Base-by-base conservation (phyloP, 257 asterid genomes). In the Solanum piurae region DNA sequence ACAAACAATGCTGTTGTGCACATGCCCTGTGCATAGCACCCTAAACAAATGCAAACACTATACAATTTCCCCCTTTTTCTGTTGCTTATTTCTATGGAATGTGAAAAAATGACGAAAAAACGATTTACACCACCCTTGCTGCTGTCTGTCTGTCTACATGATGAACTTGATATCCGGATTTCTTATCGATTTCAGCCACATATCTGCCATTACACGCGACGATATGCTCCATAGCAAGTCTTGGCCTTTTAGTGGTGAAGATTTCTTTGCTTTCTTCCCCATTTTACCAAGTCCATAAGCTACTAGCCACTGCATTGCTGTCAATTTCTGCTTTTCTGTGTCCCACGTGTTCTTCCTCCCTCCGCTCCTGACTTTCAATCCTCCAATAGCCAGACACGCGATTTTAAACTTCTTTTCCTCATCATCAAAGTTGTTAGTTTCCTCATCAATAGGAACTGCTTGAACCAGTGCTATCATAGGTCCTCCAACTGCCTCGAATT, bases 101-200 rank as follows among this genome's bases (percentile, higher is more conserved):
- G 9, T n/a, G 84, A 23, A 46, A 44, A 13, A 44, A 80, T 31
- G 29, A 31, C 21, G 64, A 33, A 21, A 49, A 79, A 31, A 29
- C 9, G 21, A 80, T 44, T 5, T 44, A 44, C 79, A 33, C 25
- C 36, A 4, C 64, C 64, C 2, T 79, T 62, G 58, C 7, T 71
- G 25, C 8, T 72, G 79, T 66, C 46, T 49, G 64, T 55, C 0
- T 55, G 72, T 87, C 91, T 87, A 92, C 90, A 91, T 89, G 86
- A 87, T 91, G 92, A 95, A 92, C 92, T 92, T 97, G 75, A 97
- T 95, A 89, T 97, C 95, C 4, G 99, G 99, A 89, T 95, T 97
- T 84, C 99, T 92, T 73, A 95, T 95, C 23, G 95, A 92, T 84
- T 95, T 95, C 87, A 97, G 99, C 99, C 99, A 97, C 98, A 95